Evolutionary conservation across 1,284 basidiomycete species (phyloP), one percentile per base, ranked within the genome.

Genomic region (Sporisorium reilianum): DNA sequence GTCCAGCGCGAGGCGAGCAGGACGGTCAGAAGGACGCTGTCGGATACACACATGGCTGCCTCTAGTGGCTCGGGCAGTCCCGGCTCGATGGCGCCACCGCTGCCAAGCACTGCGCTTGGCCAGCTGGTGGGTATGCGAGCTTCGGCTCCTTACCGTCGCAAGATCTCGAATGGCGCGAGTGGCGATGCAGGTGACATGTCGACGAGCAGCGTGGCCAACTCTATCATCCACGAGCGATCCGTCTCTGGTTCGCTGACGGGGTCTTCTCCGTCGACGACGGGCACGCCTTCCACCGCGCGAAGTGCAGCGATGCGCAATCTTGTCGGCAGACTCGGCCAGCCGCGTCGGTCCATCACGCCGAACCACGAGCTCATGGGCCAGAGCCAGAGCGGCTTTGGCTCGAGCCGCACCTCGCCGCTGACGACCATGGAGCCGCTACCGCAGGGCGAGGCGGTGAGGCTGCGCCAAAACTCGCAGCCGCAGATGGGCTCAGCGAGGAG

Each of bases 11-110:
- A 63, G 34, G 46, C 52, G 10, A 25, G 36, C 50, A 58, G 68
- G 36, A 60, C 64, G 16, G 74, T 76, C 16, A 49, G 74, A 9
- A 53, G 74, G 2, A 76, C 69, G n/a, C 50, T 69, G n/a, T 76
- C 74, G 26, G 74, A 72, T 14, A 75, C 67, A 20, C 64, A 71
- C 20, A 52, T 75, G 38, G 68, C 5, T 30, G 46, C 18, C 12
- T 30, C 46, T 3, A n/a, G 46, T 30, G 53, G 49, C 11, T 48
- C 56, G 5, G 49, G 48, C 32, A 71, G 63, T 23, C 62, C 62
- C 5, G 26, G 40, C 26, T 63, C 69, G 18, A 63, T 59, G 55
- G 53, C 53, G 8, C 46, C 57, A 2, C 62, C 70, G 42, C 57
- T 60, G 26, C 62, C 58, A 2, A 58, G 20, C 6, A 30, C 56